Percentiles rank a stretch among this genome's conserved stretches.
These are phyloP conservation scores for Trametes villosa DNA, from an alignment of 768 basidiomycete species.

Conservation along the genomic window DNA sequence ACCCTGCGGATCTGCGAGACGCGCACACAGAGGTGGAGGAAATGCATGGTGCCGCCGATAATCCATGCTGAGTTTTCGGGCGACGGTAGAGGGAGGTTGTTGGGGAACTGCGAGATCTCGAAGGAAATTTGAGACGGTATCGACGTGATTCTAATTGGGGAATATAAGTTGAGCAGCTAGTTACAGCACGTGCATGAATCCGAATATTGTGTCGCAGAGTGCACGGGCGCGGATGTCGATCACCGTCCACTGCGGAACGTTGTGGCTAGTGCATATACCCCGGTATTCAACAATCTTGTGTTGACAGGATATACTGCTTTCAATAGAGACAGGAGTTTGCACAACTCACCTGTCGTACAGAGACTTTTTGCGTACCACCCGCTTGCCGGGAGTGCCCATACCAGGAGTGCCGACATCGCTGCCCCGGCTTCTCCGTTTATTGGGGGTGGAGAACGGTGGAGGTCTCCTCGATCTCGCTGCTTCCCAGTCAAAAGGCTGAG, in stretches of 20 bases:
- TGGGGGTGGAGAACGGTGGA: constrained; percentile 73
- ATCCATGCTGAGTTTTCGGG: constrained; percentile 68
- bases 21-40: constrained; percentile 68
- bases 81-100: constrained; percentile 75
- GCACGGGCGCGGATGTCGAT: too few relatives aligned
- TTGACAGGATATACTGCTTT: too few relatives aligned
- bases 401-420: constrained; percentile 28
- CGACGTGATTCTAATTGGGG: constrained; percentile 52
- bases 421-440: constrained; percentile 40
- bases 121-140: constrained; percentile 77
- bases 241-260: too few relatives aligned
- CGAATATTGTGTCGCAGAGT: background rate
- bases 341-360: constrained; percentile 65
- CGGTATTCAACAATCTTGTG: too few relatives aligned
- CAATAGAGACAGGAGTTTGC: too few relatives aligned
- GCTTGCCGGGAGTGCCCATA: constrained; percentile 49
- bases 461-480: constrained; percentile 73
- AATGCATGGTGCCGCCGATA: constrained; percentile 66
- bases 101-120: constrained; percentile 80
- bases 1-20: constrained; percentile 58
- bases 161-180: background rate
- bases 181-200: too few relatives aligned
- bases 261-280: too few relatives aligned
- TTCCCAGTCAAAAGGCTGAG: constrained; percentile 85
- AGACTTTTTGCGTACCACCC: constrained; percentile 65